Evolutionary conservation across 2,329 filamentous ascomycete genomes (phyloP).

Genomic region (Stachybotrys echinatus): DNA sequence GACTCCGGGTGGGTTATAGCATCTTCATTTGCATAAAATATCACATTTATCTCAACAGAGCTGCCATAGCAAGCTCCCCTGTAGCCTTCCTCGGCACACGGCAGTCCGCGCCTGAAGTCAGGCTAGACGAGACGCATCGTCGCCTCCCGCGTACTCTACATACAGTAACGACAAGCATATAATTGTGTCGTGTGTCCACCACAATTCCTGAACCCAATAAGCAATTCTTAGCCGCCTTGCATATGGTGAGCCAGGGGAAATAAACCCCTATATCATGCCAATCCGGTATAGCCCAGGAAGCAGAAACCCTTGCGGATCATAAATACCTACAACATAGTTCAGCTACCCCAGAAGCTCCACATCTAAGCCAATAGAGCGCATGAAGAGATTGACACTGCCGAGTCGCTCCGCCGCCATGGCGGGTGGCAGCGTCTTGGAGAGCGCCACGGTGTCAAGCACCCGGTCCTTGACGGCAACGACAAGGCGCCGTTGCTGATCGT

Average conservation of each 20-base stretch:
- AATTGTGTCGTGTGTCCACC: background rate
- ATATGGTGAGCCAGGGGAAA: background rate
- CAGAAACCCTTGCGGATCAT: background rate
- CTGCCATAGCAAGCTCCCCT: background rate
- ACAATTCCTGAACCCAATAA: background rate
- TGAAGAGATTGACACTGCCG: slow-evolving; percentile 94
- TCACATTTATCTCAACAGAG: background rate
- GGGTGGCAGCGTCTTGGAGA: slow-evolving; percentile 82
- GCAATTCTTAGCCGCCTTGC: background rate
- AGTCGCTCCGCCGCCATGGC: slow-evolving; percentile 81
- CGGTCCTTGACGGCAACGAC: slow-evolving; percentile 96
- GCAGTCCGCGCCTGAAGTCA: background rate
- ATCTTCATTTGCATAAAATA: background rate
- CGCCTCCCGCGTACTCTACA: background rate
- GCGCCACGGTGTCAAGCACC: slow-evolving; percentile 88
- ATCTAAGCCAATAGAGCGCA: slow-evolving; percentile 97
- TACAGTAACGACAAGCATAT: background rate
- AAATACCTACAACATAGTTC: background rate
- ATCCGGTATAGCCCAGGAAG: background rate
- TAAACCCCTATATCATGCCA: background rate
- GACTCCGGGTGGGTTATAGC: background rate
- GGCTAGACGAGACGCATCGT: background rate
- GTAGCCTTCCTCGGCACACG: background rate
- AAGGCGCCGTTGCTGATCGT: slow-evolving; percentile 90
- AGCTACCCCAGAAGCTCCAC: slow-evolving; percentile 62